Conservation (phyloP, 306 rosid species). For the Glycyrrhiza uralensis region DNA sequence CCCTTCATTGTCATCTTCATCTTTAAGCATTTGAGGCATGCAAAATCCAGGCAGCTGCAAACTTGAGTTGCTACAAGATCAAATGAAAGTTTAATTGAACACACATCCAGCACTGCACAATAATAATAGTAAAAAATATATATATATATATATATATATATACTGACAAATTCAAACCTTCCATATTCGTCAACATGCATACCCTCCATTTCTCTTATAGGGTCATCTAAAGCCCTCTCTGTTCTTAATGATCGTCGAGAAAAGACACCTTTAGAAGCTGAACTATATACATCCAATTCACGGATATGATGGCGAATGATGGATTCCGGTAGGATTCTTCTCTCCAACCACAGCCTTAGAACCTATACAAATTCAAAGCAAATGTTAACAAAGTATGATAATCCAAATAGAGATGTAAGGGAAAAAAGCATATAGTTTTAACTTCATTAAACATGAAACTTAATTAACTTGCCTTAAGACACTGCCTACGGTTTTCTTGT, state of each 20-base stretch:
- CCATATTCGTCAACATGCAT: conserved; percentile 99
- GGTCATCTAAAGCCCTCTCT: conserved; percentile 89
- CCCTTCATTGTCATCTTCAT: conserved; percentile 81
- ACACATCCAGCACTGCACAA: neutral
- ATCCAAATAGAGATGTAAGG: conserved; percentile 5
- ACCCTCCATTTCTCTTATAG: conserved; percentile 97
- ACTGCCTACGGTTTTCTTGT: conserved; percentile 83
- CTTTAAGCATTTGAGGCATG: conserved; percentile 84
- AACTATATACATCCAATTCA: conserved; percentile 57
- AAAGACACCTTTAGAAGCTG: conserved; percentile 57
- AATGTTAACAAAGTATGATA: conserved; percentile 10
- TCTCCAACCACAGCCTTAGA: conserved; percentile 82
- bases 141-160: too few species aligned
- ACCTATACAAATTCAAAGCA: conserved; percentile 50
- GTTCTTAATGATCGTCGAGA: conserved; percentile 77
- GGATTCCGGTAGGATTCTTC: conserved; percentile 75
- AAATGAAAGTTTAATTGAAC: conserved; percentile 23
- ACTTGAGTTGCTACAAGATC: conserved; percentile 78
- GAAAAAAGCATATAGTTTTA: neutral
- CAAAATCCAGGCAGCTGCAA: conserved; percentile 93
- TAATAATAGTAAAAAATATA: neutral
- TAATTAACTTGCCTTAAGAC: conserved; percentile 77
- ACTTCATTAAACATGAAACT: neutral
- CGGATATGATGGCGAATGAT: conserved; percentile 75
- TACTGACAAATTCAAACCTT: conserved; percentile 62